Percentiles rank a stretch among this genome's conserved stretches.
phyloP scores from a whole-genome alignment of 2,329 filamentous ascomycete genomes.

The Penicillium sp. region DNA sequence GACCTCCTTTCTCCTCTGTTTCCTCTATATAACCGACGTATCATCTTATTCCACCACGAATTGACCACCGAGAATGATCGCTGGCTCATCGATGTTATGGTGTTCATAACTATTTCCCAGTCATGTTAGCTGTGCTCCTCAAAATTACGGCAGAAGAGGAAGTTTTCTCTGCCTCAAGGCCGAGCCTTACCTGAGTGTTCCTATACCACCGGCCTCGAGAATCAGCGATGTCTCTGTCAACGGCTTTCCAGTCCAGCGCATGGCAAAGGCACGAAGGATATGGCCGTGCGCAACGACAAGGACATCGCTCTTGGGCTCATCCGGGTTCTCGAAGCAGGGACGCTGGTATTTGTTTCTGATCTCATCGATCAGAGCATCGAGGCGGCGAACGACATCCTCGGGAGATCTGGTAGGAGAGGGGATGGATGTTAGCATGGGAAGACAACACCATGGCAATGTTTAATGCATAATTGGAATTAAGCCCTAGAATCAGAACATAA shows the following conservation, averaged over 20 bases:
- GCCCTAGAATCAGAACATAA: background rate
- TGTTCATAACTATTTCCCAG: slow-evolving; percentile 68
- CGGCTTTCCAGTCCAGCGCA: slow-evolving; percentile 75
- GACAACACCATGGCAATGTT: background rate
- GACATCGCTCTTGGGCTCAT: slow-evolving; percentile 61
- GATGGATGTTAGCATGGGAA: background rate
- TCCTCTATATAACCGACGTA: background rate
- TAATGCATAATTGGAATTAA: background rate
- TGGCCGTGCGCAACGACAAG: slow-evolving; percentile 87
- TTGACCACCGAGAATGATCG: slow-evolving; percentile 72
- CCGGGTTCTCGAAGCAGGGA: slow-evolving; percentile 58
- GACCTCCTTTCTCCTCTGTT: background rate
- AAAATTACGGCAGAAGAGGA: background rate
- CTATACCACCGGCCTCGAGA: slow-evolving; percentile 85
- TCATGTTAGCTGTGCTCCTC: background rate
- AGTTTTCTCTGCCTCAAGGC: background rate
- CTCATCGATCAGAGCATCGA: slow-evolving; percentile 74
- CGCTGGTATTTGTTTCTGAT: slow-evolving; percentile 67
- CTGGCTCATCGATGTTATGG: slow-evolving; percentile 73
- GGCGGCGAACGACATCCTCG: slow-evolving; percentile 66
- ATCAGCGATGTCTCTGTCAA: slow-evolving; percentile 75
- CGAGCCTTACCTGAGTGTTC: slow-evolving; percentile 65
- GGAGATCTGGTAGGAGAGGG: slow-evolving; percentile 56
- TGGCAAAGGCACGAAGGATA: slow-evolving; percentile 82
- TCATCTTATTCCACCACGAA: slow-evolving; percentile 53